A percentile compares a stretch with the other conserved stretches of the same genome.
These are phyloP conservation scores for Corchorus capsularis DNA, from an alignment of 345 rosid genomes.

Conservation along the genomic window DNA sequence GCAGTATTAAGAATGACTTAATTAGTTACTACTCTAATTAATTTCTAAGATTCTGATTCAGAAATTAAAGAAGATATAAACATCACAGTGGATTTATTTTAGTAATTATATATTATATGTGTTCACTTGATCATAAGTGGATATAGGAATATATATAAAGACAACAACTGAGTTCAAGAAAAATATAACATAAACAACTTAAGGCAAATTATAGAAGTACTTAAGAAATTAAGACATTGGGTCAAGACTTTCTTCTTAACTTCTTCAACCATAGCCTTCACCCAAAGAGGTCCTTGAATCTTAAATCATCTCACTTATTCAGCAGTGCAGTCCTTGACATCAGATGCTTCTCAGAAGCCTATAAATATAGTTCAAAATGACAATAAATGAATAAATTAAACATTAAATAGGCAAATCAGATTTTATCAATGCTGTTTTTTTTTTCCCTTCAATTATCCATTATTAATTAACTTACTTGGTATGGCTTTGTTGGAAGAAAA, in stretches of 20 bases:
- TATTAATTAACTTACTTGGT: no score
- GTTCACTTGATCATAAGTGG: conserved; percentile 3
- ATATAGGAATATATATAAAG: neutral
- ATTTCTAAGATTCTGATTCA: neutral
- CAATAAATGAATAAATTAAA: neutral
- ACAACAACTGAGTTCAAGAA: conserved; percentile 19
- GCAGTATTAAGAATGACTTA: no score
- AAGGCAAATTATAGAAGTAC: conserved; percentile 19
- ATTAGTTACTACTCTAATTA: neutral
- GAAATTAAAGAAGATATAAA: neutral
- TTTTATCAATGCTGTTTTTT: neutral
- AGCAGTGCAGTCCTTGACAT: conserved; percentile 40
- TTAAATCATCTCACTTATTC: conserved; percentile 37
- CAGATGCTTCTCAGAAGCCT: conserved; percentile 51
- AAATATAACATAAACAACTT: conserved; percentile 23
- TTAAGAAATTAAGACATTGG: conserved; percentile 18
- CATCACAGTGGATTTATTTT: conserved; percentile 2
- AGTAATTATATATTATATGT: neutral
- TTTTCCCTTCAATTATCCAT: no score
- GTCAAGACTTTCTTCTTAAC: neutral
- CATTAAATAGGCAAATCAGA: neutral
- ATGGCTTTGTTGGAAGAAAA: neutral
- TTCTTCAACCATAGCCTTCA: conserved; percentile 10
- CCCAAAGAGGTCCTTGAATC: conserved; percentile 1
- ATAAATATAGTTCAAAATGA: conserved; percentile 2